Base-by-base conservation (phyloP, 495 filamentous ascomycete genomes). In the Podospora australis region DNA sequence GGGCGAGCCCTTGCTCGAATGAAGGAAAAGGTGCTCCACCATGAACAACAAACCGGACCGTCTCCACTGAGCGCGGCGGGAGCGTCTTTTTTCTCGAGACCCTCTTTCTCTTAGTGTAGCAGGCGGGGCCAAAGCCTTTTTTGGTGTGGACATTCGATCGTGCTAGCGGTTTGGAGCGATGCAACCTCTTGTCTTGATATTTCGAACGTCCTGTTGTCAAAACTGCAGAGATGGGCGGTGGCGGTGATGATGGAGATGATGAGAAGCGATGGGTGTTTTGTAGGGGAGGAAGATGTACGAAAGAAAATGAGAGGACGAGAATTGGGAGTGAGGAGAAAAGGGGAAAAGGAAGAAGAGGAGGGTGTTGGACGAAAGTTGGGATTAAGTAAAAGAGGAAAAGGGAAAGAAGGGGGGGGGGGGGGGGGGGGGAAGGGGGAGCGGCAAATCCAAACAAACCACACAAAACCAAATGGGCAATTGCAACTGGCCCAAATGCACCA, bases 201-300 rank as follows among this genome's bases (percentile, higher is more conserved):
- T n/a, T n/a, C n/a, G n/a, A n/a, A n/a, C n/a, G n/a, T n/a, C n/a
- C n/a, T n/a, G n/a, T n/a, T n/a, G n/a, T n/a, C 30, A 2, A 34
- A 11, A 16, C n/a, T n/a, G n/a, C n/a, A n/a, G n/a, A 17, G 6
- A 29, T 29, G 13, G 6, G 25, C 20, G 13, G 30, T 38, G 32
- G 23, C 39, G 32, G 36, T 44, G 20, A 35, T 39, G 45, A 26
- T 25, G 30, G 22, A 25, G 34, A 40, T 39, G 49, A 24, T 25
- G 17, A 3, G 7, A 46, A 11, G 19, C 32, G 9, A 14, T 28
- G n/a, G 26, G 17, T 10, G 23, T n/a, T 8, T 4, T 13, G 20
- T 22, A 23, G 10, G 26, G 25, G 25, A 38, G 11, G 26, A 42
- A 30, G 20, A n/a, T 4, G 14, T 11, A 6, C 28, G 28, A 39